phyloP scores from a whole-genome alignment of 1,284 basidiomycete genomes.

The Cutaneotrichosporon cavernicola region DNA sequence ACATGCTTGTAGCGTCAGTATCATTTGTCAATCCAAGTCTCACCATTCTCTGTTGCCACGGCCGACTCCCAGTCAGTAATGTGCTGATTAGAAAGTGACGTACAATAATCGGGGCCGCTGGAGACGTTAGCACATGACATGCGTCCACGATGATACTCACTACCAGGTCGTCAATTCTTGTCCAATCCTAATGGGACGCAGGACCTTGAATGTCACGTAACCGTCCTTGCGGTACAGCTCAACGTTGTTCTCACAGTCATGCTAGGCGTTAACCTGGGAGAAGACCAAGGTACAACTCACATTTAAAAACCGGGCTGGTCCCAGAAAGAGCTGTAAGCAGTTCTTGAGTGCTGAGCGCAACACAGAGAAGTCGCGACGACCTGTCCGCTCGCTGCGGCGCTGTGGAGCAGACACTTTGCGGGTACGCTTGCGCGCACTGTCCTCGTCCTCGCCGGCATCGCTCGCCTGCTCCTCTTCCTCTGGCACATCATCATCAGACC shows the following conservation, averaged over 20 bases:
- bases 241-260: constrained; percentile 52
- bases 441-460: constrained; percentile 20
- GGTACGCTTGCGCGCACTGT: not conserved
- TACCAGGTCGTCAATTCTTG: constrained; percentile 52
- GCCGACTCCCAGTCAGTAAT: constrained; percentile 32
- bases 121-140: not conserved
- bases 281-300: constrained; percentile 29
- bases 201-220: constrained; percentile 46
- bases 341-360: constrained; percentile 45
- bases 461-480: constrained; percentile 30
- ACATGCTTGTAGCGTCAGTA: constrained; percentile 35
- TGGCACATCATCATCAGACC: constrained; percentile 33
- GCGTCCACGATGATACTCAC: constrained; percentile 28
- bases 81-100: not conserved
- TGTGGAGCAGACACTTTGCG: not conserved
- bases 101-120: constrained; percentile 47
- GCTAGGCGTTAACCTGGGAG: constrained; percentile 28
- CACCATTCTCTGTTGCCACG: constrained; percentile 45
- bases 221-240: constrained; percentile 44
- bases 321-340: constrained; percentile 50
- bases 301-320: constrained; percentile 53
- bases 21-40: constrained; percentile 12
- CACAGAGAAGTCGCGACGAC: constrained; percentile 50
- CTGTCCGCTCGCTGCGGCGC: constrained; percentile 39
- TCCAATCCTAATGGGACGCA: constrained; percentile 41